Percentiles rank a stretch among this genome's conserved stretches.
Evolutionary conservation across 1,284 basidiomycete species (phyloP).

Genomic region (Apiotrichum gracile): DNA sequence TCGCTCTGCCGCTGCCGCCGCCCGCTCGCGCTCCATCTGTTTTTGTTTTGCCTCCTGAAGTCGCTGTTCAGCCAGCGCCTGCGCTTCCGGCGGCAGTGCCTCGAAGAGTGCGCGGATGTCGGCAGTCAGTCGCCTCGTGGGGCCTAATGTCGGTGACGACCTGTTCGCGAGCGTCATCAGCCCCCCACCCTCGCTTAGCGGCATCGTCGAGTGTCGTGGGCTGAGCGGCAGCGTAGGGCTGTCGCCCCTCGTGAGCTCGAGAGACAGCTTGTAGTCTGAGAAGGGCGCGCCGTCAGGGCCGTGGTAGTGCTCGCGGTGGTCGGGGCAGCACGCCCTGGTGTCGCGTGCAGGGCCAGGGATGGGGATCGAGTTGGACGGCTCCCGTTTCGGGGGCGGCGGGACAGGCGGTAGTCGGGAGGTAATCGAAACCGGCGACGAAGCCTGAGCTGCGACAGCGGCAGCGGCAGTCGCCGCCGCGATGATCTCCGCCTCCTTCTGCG

Average conservation of each 20-base stretch:
- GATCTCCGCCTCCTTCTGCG: neutral
- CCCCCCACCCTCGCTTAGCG: neutral
- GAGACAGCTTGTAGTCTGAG: neutral
- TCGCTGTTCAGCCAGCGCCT: slow-evolving; percentile 5
- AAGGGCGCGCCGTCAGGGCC: neutral
- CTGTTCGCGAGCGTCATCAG: neutral
- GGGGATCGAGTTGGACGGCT: neutral
- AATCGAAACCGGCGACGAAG: no score
- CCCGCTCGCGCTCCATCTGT: neutral
- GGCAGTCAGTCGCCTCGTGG: neutral
- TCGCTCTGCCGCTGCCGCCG: neutral
- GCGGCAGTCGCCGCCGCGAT: neutral
- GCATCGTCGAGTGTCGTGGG: neutral
- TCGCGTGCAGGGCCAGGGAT: neutral
- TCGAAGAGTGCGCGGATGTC: slow-evolving; percentile 10
- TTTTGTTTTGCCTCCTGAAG: neutral
- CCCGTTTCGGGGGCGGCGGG: neutral
- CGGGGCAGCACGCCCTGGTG: neutral
- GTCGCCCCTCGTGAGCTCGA: neutral
- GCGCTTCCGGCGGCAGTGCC: slow-evolving; percentile 8
- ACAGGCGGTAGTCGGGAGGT: neutral
- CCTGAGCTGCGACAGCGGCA: no score
- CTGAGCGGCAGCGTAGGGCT: neutral
- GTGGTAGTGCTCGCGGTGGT: neutral
- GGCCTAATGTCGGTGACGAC: neutral